These are phyloP conservation scores for Dryas alaskensis DNA, from an alignment of 306 rosid genomes.

Conservation along the genomic window DNA sequence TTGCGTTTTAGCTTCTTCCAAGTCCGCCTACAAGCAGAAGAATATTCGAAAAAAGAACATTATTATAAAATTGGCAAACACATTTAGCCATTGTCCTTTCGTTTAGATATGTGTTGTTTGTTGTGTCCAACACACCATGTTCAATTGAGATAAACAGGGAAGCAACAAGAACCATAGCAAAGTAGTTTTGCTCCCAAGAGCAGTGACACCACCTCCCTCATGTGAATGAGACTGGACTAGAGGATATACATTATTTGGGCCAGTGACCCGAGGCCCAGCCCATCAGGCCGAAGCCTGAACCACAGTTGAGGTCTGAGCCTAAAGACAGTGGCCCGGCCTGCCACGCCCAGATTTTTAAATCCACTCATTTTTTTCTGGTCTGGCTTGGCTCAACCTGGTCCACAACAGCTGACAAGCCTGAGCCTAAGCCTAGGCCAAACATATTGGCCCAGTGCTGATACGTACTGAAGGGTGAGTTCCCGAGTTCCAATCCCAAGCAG, in stretches of 20 bases:
- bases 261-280: neutral
- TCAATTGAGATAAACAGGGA: neutral
- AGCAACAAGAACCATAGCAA: neutral
- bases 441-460: no score
- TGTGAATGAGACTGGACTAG: neutral
- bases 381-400: neutral
- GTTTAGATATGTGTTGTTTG: neutral
- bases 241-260: neutral
- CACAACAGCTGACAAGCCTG: no score
- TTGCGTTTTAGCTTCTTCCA: slow-evolving; percentile 86
- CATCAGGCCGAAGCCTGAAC: neutral
- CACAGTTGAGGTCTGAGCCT: neutral
- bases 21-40: slow-evolving; percentile 53
- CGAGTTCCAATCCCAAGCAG: no score
- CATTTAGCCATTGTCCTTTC: neutral
- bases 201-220: neutral
- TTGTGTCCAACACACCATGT: neutral
- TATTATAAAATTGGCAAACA: neutral
- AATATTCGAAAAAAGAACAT: slow-evolving; percentile 29
- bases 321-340: neutral
- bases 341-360: no score
- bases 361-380: no score
- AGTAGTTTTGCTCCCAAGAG: neutral
- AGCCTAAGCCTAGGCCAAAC: no score
- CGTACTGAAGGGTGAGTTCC: no score